phyloP scores from a whole-genome alignment of 2,329 filamentous ascomycete species.

The Harringtonia lauricola region DNA sequence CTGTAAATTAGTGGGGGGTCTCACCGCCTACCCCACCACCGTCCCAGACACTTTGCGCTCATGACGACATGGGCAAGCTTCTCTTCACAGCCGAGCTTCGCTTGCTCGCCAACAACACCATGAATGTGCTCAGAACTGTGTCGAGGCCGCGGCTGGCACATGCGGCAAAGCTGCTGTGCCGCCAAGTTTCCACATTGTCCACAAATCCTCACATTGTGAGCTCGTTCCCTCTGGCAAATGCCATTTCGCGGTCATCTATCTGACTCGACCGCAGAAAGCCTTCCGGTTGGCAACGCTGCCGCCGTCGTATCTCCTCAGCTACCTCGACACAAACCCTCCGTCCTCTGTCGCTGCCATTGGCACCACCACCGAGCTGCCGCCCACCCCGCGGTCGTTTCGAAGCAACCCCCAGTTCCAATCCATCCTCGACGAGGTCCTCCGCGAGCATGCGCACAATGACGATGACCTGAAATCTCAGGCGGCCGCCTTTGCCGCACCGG shows the following conservation, averaged over 20 bases:
- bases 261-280: constrained; percentile 36
- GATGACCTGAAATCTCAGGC: constrained; percentile 33
- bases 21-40: constrained; percentile 9
- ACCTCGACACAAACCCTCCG: constrained; percentile 47
- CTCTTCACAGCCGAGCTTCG: background rate
- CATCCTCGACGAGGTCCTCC: constrained; percentile 21
- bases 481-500: constrained; percentile 46
- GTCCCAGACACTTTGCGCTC: too few species aligned
- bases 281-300: constrained; percentile 36
- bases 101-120: background rate
- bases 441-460: constrained; percentile 17
- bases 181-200: constrained; percentile 33
- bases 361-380: constrained; percentile 45
- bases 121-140: constrained; percentile 14
- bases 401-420: constrained; percentile 48
- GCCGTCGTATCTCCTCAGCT: constrained; percentile 42
- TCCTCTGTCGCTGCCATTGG: constrained; percentile 45
- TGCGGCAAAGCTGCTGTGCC: constrained; percentile 7
- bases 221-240: background rate
- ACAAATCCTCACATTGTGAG: constrained; percentile 42
- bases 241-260: background rate
- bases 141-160: constrained; percentile 15
- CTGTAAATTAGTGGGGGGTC: background rate
- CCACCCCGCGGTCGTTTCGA: constrained; percentile 47
- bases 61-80: constrained; percentile 5